phyloP scores from a whole-genome alignment of 2,329 filamentous ascomycete genomes.

The Sclerotinia minor region DNA sequence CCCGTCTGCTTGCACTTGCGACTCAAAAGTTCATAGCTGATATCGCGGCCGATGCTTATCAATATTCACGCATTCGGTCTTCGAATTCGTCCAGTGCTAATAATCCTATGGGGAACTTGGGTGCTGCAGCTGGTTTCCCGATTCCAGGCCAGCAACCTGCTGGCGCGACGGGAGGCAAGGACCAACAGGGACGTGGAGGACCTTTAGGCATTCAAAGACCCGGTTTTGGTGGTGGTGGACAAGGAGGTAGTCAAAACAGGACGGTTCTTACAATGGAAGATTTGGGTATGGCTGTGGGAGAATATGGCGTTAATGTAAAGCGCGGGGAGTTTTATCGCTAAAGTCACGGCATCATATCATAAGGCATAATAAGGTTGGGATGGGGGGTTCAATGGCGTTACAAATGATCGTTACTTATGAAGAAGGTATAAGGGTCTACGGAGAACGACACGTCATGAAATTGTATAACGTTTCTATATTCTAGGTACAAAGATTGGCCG shows the following conservation, averaged over 20 bases:
- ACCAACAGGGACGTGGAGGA: slow-evolving; percentile 54
- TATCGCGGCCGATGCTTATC: slow-evolving; percentile 94
- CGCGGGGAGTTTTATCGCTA: slow-evolving; percentile 93
- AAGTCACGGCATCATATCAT: slow-evolving; percentile 26
- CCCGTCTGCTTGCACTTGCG: slow-evolving; percentile 91
- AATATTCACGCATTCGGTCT: slow-evolving; percentile 94
- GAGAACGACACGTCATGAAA: slow-evolving; percentile 23
- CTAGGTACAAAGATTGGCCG: not conserved
- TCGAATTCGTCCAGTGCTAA: slow-evolving; percentile 83
- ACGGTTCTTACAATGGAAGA: slow-evolving; percentile 99
- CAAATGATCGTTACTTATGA: slow-evolving; percentile 6
- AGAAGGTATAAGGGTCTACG: slow-evolving; percentile 11
- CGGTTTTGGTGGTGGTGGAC: slow-evolving; percentile 83
- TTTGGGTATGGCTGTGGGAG: slow-evolving; percentile 93
- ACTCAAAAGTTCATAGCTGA: slow-evolving; percentile 99
- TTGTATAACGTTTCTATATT: slow-evolving; percentile 22
- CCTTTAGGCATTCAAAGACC: slow-evolving; percentile 61
- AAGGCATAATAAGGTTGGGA: slow-evolving; percentile 7
- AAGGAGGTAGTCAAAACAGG: slow-evolving; percentile 82
- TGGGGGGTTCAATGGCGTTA: slow-evolving; percentile 28
- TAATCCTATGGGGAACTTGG: slow-evolving; percentile 86
- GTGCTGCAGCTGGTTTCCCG: slow-evolving; percentile 69
- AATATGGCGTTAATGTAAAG: slow-evolving; percentile 98
- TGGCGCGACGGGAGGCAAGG: slow-evolving; percentile 57
- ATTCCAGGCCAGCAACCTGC: slow-evolving; percentile 60